Conservation (phyloP, 1,139 yeast species). For the Hemisphaericaspora xylofermentans region DNA sequence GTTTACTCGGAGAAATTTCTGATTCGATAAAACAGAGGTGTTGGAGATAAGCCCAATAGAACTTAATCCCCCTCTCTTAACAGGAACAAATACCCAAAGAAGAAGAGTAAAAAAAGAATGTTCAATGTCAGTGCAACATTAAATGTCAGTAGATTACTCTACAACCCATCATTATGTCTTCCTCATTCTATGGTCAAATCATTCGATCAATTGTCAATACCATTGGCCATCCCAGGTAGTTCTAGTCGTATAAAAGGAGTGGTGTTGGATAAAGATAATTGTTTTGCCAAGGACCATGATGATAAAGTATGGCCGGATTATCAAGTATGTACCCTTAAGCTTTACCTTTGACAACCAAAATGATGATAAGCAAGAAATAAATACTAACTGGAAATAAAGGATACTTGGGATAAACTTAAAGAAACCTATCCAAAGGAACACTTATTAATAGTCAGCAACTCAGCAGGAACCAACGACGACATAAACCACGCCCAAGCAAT, state of each 20-base stretch:
- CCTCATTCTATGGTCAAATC: constrained; percentile 66
- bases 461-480: constrained; percentile 90
- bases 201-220: constrained; percentile 60
- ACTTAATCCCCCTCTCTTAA: too few species aligned
- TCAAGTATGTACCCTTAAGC: constrained; percentile 20
- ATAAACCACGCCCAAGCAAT: constrained; percentile 57
- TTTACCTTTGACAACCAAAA: not conserved
- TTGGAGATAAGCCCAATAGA: not conserved
- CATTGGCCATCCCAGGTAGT: constrained; percentile 33
- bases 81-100: not conserved
- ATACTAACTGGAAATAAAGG: constrained; percentile 16
- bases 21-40: too few species aligned
- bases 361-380: constrained; percentile 7
- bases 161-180: constrained; percentile 64
- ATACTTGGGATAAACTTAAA: constrained; percentile 58
- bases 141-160: constrained; percentile 58
- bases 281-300: constrained; percentile 84
- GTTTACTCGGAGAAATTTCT: too few species aligned
- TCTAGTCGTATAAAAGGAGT: constrained; percentile 60
- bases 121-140: constrained; percentile 74
- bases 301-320: constrained; percentile 81
- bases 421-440: constrained; percentile 61
- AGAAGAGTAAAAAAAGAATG: constrained; percentile 16
- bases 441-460: constrained; percentile 81
- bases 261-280: constrained; percentile 92